Percentiles rank a stretch among this genome's conserved stretches.
Evolutionary conservation across 345 rosid genomes (phyloP).

Genomic region (Bretschneidera sinensis): DNA sequence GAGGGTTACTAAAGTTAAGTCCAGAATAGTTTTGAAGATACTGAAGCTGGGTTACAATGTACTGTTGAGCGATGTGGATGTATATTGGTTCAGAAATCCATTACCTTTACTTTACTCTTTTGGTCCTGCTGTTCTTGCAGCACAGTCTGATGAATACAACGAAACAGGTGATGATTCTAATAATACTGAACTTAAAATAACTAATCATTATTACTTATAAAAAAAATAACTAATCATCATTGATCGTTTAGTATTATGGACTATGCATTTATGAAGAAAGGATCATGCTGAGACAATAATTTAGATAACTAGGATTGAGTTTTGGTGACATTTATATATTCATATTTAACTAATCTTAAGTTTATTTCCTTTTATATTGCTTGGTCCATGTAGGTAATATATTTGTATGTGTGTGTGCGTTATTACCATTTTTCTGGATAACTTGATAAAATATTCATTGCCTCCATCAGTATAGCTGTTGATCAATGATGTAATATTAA

Average conservation of each 20-base stretch:
- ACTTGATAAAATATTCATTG: too few species aligned
- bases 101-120: conserved; percentile 58
- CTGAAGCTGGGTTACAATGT: conserved; percentile 86
- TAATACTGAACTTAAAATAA: not conserved
- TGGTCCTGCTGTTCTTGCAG: conserved; percentile 68
- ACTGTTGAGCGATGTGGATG: conserved; percentile 85
- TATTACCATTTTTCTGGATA: too few species aligned
- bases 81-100: conserved; percentile 84
- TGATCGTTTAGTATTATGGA: conserved; percentile 5
- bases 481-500: too few species aligned
- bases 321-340: too few species aligned
- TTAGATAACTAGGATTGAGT: not conserved
- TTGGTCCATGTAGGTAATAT: not conserved
- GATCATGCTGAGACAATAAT: not conserved
- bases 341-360: too few species aligned
- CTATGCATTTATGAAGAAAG: not conserved
- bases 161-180: conserved; percentile 44
- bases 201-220: too few species aligned
- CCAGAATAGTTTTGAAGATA: conserved; percentile 75
- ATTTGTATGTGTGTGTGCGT: too few species aligned
- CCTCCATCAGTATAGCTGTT: too few species aligned
- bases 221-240: too few species aligned
- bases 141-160: conserved; percentile 87
- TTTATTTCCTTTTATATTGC: not conserved
- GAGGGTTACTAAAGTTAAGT: conserved; percentile 87